Evolutionary conservation across 2,329 filamentous ascomycete species (phyloP), one percentile per base, ranked within the genome.

Genomic region (Orbilia brochopaga): DNA sequence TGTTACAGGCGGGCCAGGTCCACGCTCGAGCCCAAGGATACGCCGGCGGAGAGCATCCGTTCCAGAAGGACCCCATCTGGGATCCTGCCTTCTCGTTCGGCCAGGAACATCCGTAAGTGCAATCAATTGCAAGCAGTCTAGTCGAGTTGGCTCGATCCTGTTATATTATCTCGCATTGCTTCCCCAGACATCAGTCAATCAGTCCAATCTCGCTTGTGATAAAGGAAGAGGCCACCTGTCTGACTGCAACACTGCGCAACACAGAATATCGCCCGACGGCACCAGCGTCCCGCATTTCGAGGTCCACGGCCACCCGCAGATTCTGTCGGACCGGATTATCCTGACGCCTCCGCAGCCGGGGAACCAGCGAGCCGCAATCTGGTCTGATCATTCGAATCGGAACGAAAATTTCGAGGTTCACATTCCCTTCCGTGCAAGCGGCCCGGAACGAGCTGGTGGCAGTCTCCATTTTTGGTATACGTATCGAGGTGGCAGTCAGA

Each of bases 311-410:
- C 82, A 81, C 50, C 85, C 86, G 27, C 85, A 89, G 77, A 79
- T 89, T 70, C 86, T 97, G 69, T 96, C 92, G 75, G 93, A 97
- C 83, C 91, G 92, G 79, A 79, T 97, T 69, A 90, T 99, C 78
- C 85, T 99, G 65, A 99, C 94, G 0, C 93, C 94, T 10, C 88
- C 92, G 13, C 88, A 87, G 54, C 91, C 92, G 4, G 94, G 94
- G 62, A 92, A 92, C 80, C 88, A 90, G 77, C 87, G 92, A 78
- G 90, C 91, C 72, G 88, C 90, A 55, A 79, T 94, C 75, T 99
- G 94, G 93, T 83, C 88, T 32, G 86, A 92, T 74, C 82, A 81
- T 67, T 78, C 84, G 35, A 83, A 90, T 54, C 80, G 86, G 76
- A 82, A 88, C 70, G 80, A 83, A n/a, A 84, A 88, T 79, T 99